A percentile compares a stretch with the other conserved stretches of the same genome.
Evolutionary conservation across 1,284 basidiomycete genomes (phyloP).

Genomic region (Rhodotorula sp.): DNA sequence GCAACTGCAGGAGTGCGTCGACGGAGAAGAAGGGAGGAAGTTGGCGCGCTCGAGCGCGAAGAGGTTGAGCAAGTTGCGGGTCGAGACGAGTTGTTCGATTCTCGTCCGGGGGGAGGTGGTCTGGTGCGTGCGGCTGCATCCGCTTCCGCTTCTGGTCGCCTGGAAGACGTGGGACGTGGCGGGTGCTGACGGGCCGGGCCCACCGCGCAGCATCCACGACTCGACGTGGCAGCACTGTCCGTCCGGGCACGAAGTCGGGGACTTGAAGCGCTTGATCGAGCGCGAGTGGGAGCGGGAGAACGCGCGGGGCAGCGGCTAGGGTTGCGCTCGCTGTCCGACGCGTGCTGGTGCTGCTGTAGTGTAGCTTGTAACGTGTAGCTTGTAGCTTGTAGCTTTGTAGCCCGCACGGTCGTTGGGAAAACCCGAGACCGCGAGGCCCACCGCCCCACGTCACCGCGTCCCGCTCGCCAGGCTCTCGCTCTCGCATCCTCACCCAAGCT

Average conservation of each 20-base stretch:
- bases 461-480: too few species aligned
- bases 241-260: conserved; percentile 32
- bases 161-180: too few species aligned
- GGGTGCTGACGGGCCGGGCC: too few species aligned
- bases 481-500: neutral
- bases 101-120: conserved; percentile 32
- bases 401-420: too few species aligned
- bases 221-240: conserved; percentile 28
- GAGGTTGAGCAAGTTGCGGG: conserved; percentile 10
- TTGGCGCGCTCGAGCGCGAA: conserved; percentile 29
- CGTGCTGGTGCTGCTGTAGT: too few species aligned
- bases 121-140: conserved; percentile 25
- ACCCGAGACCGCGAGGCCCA: too few species aligned
- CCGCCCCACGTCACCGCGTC: too few species aligned
- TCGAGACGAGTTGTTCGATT: conserved; percentile 41
- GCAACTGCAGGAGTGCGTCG: conserved; percentile 23
- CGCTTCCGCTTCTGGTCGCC: too few species aligned
- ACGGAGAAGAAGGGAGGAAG: conserved; percentile 18
- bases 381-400: too few species aligned
- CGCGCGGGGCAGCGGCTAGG: neutral
- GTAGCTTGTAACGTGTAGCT: too few species aligned
- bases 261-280: conserved; percentile 22
- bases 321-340: too few species aligned
- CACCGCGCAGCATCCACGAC: conserved; percentile 36
- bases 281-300: conserved; percentile 6